These are phyloP conservation scores for Sanghuangporus sanghuang DNA, from an alignment of 1,284 basidiomycete species.

Conservation along the genomic window DNA sequence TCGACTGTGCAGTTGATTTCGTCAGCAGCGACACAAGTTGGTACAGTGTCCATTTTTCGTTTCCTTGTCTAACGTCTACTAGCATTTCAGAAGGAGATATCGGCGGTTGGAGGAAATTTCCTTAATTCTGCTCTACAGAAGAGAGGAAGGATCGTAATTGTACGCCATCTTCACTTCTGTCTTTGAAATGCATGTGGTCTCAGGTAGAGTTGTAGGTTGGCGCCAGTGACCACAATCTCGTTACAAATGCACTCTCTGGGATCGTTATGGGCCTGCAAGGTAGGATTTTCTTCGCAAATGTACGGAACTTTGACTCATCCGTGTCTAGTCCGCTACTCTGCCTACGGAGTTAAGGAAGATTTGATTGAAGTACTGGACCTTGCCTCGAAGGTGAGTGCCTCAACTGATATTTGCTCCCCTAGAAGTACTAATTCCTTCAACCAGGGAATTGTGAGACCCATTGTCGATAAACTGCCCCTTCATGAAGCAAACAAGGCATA, in stretches of 20 bases:
- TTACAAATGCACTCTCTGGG: not conserved
- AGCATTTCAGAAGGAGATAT: constrained; percentile 4
- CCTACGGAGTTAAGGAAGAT: not conserved
- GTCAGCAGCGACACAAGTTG: constrained; percentile 22
- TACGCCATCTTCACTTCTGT: not conserved
- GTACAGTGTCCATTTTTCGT: not conserved
- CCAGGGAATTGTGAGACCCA: not conserved
- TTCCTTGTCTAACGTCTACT: too few relatives aligned
- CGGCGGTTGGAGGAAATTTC: not conserved
- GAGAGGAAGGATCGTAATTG: constrained; percentile 2
- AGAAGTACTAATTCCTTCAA: not conserved
- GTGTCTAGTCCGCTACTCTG: not conserved
- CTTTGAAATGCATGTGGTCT: not conserved
- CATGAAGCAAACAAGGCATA: constrained; percentile 8
- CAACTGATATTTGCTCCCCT: not conserved
- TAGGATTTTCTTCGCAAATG: not conserved
- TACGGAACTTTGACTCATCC: not conserved
- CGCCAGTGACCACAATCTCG: constrained; percentile 1
- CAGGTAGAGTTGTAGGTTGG: not conserved
- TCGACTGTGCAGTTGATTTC: constrained; percentile 26
- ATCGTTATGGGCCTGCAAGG: constrained; percentile 2
- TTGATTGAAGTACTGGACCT: constrained; percentile 5
- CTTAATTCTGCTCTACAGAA: not conserved
- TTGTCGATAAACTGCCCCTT: not conserved
- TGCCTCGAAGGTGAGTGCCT: not conserved